Conservation (phyloP, 2,329 filamentous ascomycete species). For the Penicillium occitanis region DNA sequence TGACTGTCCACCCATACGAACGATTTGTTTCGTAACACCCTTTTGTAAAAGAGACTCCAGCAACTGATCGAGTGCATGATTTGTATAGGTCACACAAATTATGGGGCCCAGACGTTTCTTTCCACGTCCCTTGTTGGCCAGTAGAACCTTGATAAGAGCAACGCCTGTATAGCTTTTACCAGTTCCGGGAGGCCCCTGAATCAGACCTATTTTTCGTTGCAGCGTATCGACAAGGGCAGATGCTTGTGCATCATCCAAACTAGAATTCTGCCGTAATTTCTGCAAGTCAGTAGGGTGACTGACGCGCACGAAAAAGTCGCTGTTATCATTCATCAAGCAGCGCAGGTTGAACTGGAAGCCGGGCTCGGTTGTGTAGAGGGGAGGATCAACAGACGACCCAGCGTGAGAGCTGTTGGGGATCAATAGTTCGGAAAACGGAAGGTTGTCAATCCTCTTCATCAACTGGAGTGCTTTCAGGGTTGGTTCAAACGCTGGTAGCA, state of each 20-base stretch:
- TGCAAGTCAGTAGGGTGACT: slow-evolving; percentile 31
- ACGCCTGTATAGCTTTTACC: slow-evolving; percentile 65
- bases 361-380: slow-evolving; percentile 51
- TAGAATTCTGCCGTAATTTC: slow-evolving; percentile 38
- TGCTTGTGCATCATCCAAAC: slow-evolving; percentile 55
- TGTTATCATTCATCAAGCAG: slow-evolving; percentile 30
- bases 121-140: slow-evolving; percentile 29
- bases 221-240: slow-evolving; percentile 56
- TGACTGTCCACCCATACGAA: slow-evolving; percentile 59
- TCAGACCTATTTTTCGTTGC: slow-evolving; percentile 56
- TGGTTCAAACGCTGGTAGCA: slow-evolving; percentile 59
- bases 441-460: slow-evolving; percentile 45
- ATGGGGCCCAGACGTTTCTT: slow-evolving; percentile 46
- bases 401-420: slow-evolving; percentile 24
- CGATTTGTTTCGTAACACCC: slow-evolving; percentile 41
- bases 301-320: slow-evolving; percentile 30
- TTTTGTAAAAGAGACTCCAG: slow-evolving; percentile 12
- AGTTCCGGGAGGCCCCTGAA: slow-evolving; percentile 70
- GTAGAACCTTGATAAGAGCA: slow-evolving; percentile 54
- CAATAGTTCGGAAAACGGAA: slow-evolving; percentile 54
- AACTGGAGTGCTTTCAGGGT: slow-evolving; percentile 58
- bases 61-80: slow-evolving; percentile 59
- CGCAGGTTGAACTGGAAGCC: slow-evolving; percentile 51
- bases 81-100: slow-evolving; percentile 52
- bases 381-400: slow-evolving; percentile 36